These are phyloP conservation scores for Sporothrix protearum DNA, from an alignment of 2,329 filamentous ascomycete species.

Conservation along the genomic window DNA sequence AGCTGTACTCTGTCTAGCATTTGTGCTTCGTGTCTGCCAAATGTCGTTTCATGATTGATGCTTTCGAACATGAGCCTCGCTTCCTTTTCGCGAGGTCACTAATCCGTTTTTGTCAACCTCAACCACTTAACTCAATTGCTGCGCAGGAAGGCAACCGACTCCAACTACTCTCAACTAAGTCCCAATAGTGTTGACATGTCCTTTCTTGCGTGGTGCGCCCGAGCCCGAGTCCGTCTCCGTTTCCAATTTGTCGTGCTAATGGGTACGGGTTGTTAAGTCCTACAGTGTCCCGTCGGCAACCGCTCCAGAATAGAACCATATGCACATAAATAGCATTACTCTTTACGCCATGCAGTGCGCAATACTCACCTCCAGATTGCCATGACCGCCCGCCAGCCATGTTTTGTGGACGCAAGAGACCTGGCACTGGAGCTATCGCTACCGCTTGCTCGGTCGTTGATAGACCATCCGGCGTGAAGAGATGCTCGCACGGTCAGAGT, in stretches of 20 bases:
- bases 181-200: background rate
- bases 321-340: background rate
- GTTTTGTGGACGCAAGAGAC: background rate
- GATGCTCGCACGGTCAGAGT: background rate
- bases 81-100: background rate
- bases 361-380: background rate
- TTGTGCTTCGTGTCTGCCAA: too few species aligned
- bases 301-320: background rate
- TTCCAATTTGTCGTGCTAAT: background rate
- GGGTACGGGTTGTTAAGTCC: background rate
- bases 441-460: background rate
- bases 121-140: background rate
- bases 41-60: background rate
- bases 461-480: background rate
- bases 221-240: slow-evolving; percentile 3
- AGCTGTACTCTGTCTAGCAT: too few species aligned
- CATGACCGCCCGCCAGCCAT: background rate
- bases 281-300: background rate
- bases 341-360: background rate
- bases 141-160: too few species aligned
- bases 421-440: background rate
- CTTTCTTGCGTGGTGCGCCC: background rate
- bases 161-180: background rate
- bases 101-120: background rate
- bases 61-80: background rate